Conservation (phyloP, 225 moss, liverwort and hornwort species). For the Straminergon stramineum region DNA sequence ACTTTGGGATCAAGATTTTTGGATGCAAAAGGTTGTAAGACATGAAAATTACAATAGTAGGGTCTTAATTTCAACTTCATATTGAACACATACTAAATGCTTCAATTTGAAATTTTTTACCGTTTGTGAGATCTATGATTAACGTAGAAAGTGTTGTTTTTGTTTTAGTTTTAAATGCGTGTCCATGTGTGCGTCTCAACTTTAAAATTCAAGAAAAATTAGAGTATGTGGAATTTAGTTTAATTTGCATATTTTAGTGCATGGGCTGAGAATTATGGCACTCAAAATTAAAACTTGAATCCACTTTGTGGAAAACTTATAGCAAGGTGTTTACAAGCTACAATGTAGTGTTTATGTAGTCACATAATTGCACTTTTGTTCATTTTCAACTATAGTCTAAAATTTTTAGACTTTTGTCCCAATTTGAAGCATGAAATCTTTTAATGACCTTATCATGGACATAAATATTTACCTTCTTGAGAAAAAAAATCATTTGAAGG, state of each 20-base stretch:
- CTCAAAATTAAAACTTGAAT: background rate
- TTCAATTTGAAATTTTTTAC: background rate
- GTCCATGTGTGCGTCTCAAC: fast-evolving
- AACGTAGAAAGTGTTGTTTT: background rate
- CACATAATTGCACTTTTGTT: background rate
- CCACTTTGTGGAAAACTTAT: background rate
- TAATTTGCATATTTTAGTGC: background rate
- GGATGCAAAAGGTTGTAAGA: background rate
- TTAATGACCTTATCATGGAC: background rate
- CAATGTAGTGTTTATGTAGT: background rate
- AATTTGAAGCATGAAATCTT: background rate
- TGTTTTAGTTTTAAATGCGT: no score
- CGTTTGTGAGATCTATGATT: background rate
- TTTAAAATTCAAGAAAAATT: background rate
- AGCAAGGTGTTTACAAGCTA: background rate
- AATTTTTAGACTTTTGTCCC: background rate
- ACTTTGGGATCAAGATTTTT: background rate
- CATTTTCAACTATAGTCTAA: background rate
- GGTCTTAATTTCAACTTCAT: background rate
- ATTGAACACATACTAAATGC: background rate
- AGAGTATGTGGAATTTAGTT: background rate
- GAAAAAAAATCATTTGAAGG: background rate
- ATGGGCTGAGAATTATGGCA: fast-evolving
- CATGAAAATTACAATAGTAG: background rate
- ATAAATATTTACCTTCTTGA: background rate